phyloP scores from a whole-genome alignment of 1,284 basidiomycete species.

The Mycosarcoma maydis region DNA sequence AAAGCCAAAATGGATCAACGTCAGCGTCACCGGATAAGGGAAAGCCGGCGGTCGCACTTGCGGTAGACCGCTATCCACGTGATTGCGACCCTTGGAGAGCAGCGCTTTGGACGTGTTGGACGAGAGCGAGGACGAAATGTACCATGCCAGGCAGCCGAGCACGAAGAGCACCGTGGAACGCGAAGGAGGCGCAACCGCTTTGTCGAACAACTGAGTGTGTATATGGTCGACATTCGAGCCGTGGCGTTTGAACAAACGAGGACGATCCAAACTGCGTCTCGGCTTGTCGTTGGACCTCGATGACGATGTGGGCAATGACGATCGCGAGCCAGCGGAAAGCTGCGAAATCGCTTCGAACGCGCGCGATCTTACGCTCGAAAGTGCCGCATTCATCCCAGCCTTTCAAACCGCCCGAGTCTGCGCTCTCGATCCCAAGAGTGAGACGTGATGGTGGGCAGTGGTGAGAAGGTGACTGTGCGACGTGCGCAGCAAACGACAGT shows the following conservation, averaged over 20 bases:
- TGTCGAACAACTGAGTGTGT: too few relatives aligned
- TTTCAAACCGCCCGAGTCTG: too few relatives aligned
- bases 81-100: slow-evolving; percentile 68
- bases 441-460: not conserved
- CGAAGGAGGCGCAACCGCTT: too few relatives aligned
- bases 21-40: slow-evolving; percentile 87
- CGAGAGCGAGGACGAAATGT: slow-evolving; percentile 79
- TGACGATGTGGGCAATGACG: not conserved
- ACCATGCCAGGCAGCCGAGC: slow-evolving; percentile 62
- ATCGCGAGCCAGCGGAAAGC: slow-evolving; percentile 1
- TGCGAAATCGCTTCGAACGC: slow-evolving; percentile 27
- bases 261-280: slow-evolving; percentile 20
- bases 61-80: too few relatives aligned
- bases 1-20: slow-evolving; percentile 97
- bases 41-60: slow-evolving; percentile 73
- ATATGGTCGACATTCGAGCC: not conserved
- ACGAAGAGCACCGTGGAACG: slow-evolving; percentile 44
- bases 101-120: slow-evolving; percentile 90
- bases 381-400: slow-evolving; percentile 20
- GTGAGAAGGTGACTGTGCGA: not conserved
- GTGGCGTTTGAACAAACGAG: slow-evolving; percentile 19
- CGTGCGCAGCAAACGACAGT: too few relatives aligned
- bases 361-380: slow-evolving; percentile 27
- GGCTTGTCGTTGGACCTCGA: slow-evolving; percentile 3
- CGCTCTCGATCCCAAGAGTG: too few relatives aligned